Evolutionary conservation across 2,329 filamentous ascomycete species (phyloP).

Genomic region (Capronia americana): DNA sequence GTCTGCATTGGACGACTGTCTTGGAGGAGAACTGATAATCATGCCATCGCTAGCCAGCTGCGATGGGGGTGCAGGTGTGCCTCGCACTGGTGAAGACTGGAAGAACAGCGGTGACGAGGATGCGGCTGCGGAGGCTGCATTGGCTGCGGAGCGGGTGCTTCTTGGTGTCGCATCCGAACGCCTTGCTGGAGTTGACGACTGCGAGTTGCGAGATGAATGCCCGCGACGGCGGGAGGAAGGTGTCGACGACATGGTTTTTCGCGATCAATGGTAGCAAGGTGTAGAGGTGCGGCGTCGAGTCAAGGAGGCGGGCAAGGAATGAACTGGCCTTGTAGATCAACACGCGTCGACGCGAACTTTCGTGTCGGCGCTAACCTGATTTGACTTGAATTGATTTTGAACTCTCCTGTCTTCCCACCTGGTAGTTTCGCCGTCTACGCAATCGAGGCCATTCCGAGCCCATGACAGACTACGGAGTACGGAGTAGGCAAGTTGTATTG

Average conservation of each 20-base stretch:
- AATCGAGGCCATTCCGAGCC: neutral
- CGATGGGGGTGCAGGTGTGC: slow-evolving; percentile 48
- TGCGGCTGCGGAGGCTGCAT: slow-evolving; percentile 51
- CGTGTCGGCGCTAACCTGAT: slow-evolving; percentile 1
- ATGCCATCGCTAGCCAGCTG: slow-evolving; percentile 45
- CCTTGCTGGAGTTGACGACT: slow-evolving; percentile 49
- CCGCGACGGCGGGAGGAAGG: slow-evolving; percentile 52
- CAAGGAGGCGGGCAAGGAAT: slow-evolving; percentile 2
- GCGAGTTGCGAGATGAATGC: slow-evolving; percentile 49
- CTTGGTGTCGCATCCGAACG: slow-evolving; percentile 44
- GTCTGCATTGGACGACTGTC: slow-evolving; percentile 48
- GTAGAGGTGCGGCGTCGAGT: neutral
- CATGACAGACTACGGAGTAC: no score
- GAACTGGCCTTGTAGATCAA: neutral
- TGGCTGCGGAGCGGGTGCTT: slow-evolving; percentile 44
- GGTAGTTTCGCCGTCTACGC: neutral
- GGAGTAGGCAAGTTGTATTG: neutral
- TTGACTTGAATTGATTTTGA: slow-evolving; percentile 6
- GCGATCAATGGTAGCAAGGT: slow-evolving; percentile 1
- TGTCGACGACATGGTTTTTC: slow-evolving; percentile 46
- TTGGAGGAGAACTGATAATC: slow-evolving; percentile 57
- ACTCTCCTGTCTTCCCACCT: neutral
- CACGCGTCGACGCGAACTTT: slow-evolving; percentile 5
- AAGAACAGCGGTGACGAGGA: slow-evolving; percentile 84
- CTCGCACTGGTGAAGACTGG: slow-evolving; percentile 64